phyloP scores from a whole-genome alignment of 768 basidiomycete genomes.

The Mycena rosella region DNA sequence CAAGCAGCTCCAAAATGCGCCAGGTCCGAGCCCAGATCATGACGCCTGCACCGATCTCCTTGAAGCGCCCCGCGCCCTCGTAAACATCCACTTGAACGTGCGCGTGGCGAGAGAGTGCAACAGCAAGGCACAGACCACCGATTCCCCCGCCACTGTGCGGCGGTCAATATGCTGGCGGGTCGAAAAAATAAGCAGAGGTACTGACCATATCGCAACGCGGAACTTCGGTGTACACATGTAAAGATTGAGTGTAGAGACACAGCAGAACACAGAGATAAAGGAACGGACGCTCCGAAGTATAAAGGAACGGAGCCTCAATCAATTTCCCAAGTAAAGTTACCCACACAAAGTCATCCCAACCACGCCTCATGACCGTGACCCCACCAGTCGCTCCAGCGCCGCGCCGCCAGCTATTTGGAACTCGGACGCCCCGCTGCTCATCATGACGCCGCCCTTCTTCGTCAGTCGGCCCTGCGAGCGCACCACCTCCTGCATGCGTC shows the following conservation, averaged over 20 bases:
- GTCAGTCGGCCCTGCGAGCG: slow-evolving; percentile 84
- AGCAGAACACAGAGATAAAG: background rate
- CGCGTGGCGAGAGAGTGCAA: slow-evolving; percentile 53
- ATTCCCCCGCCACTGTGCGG: slow-evolving; percentile 28
- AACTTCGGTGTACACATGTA: slow-evolving; percentile 22
- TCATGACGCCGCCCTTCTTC: slow-evolving; percentile 84
- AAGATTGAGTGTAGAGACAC: background rate
- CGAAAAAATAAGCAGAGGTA: background rate
- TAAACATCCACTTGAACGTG: slow-evolving; percentile 58
- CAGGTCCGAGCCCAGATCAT: slow-evolving; percentile 63
- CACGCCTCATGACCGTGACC: slow-evolving; percentile 33
- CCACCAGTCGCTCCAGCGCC: slow-evolving; percentile 73
- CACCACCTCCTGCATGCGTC: slow-evolving; percentile 89
- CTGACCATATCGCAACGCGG: slow-evolving; percentile 33
- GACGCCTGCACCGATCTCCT: slow-evolving; percentile 64
- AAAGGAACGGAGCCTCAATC: slow-evolving; percentile 2
- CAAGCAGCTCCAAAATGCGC: slow-evolving; percentile 58
- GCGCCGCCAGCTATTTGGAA: slow-evolving; percentile 82
- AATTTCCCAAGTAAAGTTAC: slow-evolving; percentile 23
- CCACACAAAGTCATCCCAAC: background rate
- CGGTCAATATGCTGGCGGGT: background rate
- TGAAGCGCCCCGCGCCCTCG: slow-evolving; percentile 61
- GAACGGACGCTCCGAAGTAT: background rate
- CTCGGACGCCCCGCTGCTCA: slow-evolving; percentile 75
- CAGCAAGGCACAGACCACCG: slow-evolving; percentile 41